A percentile compares a stretch with the other conserved stretches of the same genome.
phyloP scores from a whole-genome alignment of 805 yeast genomes.

The Tetrapisispora fleetii region DNA sequence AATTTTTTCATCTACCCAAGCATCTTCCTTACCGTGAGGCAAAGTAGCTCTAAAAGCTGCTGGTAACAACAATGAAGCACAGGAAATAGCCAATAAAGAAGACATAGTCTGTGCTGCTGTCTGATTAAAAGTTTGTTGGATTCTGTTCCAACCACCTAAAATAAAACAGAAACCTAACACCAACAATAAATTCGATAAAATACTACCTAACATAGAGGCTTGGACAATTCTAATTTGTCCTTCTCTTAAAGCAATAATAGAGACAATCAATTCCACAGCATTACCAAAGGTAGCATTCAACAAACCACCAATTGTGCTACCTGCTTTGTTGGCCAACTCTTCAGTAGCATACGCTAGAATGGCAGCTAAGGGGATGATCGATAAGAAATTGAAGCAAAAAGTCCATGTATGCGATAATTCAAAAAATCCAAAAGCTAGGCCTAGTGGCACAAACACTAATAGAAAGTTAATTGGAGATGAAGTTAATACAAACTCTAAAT shows the following conservation, averaged over 20 bases:
- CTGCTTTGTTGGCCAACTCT: constrained; percentile 77
- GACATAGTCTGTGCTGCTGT: constrained; percentile 98
- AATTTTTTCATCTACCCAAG: constrained; percentile 36
- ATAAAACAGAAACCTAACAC: constrained; percentile 94
- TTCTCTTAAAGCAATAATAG: constrained; percentile 75
- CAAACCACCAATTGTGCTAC: constrained; percentile 88
- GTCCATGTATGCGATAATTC: constrained; percentile 44
- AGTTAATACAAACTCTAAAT: constrained; percentile 27
- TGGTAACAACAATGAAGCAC: constrained; percentile 82
- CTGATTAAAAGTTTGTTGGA: constrained; percentile 83
- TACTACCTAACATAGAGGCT: constrained; percentile 94
- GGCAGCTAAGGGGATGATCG: constrained; percentile 88
- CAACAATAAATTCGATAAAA: constrained; percentile 74
- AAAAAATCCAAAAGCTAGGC: constrained; percentile 59
- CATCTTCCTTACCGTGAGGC: constrained; percentile 35
- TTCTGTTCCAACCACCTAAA: constrained; percentile 81
- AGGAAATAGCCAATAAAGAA: constrained; percentile 82
- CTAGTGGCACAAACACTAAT: constrained; percentile 80
- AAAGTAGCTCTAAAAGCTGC: constrained; percentile 90
- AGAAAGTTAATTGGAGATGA: constrained; percentile 71
- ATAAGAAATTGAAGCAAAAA: constrained; percentile 72
- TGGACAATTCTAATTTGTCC: constrained; percentile 91
- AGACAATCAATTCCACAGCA: constrained; percentile 93
- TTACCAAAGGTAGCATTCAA: constrained; percentile 96
- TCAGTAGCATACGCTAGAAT: constrained; percentile 89